Base-by-base conservation (phyloP, 1,284 basidiomycete species). In the Irpex rosettiformis region DNA sequence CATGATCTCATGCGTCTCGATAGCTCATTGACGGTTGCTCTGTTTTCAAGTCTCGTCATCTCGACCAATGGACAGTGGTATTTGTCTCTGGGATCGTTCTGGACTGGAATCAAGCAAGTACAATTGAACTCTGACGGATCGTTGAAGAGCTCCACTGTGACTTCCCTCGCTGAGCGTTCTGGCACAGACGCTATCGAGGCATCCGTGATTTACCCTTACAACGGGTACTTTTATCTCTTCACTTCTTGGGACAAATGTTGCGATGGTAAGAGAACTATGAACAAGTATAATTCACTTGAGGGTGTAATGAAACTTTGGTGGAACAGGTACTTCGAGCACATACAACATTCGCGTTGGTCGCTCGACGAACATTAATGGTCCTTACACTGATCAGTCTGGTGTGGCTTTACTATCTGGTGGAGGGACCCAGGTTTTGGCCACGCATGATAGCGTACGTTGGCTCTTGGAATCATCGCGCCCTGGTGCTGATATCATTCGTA, bases 341-440 rank as follows among this genome's bases (percentile, higher is more conserved):
- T 85, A 85, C 64, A 84, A 84, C 63, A 83, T 84, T 57, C 77
- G 82, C 11, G 83, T 85, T 28, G 79, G 79, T 10, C 75, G 83
- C 28, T 76, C 80, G 4, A 68, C 73, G 13, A 77, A 77, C 42
- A 65, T 74, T 6, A 73, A 67, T 11, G 79, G 81, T 2, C 73
- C 75, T 1, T 85, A 75, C 62, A 76, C 78, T 54, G 84, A 85
- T 64, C 56, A 78, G 61, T 57, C 69, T 29, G 81, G 80, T 47
- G 77, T 80, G 24, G 65, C 75, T 1, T 69, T 83, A 43, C 72
- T 73, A n/a, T 61, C 69, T 10, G 82, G 83, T 48, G 82, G 83
- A 30, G 83, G 82, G 24, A 83, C 81, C 6, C 71, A 80, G 8
- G 76, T 85, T 29, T 71, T 85, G 8, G 77, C 65, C 3, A 70